A percentile compares a stretch with the other conserved stretches of the same genome.
Evolutionary conservation across 2,329 filamentous ascomycete genomes (phyloP).

Genomic region (Cadophora sp.): DNA sequence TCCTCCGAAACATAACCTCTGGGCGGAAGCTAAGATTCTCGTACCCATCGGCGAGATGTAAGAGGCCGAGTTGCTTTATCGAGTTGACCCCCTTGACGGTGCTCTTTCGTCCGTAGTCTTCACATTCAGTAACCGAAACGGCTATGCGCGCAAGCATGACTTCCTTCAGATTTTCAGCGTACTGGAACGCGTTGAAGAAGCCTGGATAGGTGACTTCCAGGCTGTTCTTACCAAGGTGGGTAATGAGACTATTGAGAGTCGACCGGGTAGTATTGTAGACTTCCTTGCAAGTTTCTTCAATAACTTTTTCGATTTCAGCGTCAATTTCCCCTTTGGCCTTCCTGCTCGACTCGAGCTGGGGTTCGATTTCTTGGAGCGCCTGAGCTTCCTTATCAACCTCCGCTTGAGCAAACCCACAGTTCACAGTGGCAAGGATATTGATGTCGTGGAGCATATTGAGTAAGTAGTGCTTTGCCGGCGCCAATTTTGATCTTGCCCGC

Average conservation of each 20-base stretch:
- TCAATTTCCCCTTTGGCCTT: conserved; percentile 83
- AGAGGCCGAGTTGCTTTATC: conserved; percentile 88
- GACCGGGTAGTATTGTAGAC: conserved; percentile 85
- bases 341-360: conserved; percentile 84
- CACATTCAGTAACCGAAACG: conserved; percentile 77
- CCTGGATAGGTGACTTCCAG: conserved; percentile 91
- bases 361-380: conserved; percentile 85
- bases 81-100: conserved; percentile 82
- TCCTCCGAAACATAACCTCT: conserved; percentile 92
- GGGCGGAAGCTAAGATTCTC: conserved; percentile 85
- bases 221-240: conserved; percentile 75
- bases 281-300: conserved; percentile 79
- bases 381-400: conserved; percentile 83
- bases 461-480: conserved; percentile 93
- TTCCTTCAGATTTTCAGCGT: conserved; percentile 89
- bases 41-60: conserved; percentile 89
- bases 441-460: conserved; percentile 92
- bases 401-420: conserved; percentile 82
- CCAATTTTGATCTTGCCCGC: conserved; percentile 91
- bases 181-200: conserved; percentile 83
- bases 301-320: conserved; percentile 79
- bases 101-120: conserved; percentile 80
- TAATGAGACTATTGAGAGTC: conserved; percentile 75
- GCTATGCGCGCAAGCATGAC: conserved; percentile 92
- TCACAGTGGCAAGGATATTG: conserved; percentile 81